These are phyloP conservation scores for Vararia minispora DNA, from an alignment of 768 basidiomycete genomes.

Conservation along the genomic window DNA sequence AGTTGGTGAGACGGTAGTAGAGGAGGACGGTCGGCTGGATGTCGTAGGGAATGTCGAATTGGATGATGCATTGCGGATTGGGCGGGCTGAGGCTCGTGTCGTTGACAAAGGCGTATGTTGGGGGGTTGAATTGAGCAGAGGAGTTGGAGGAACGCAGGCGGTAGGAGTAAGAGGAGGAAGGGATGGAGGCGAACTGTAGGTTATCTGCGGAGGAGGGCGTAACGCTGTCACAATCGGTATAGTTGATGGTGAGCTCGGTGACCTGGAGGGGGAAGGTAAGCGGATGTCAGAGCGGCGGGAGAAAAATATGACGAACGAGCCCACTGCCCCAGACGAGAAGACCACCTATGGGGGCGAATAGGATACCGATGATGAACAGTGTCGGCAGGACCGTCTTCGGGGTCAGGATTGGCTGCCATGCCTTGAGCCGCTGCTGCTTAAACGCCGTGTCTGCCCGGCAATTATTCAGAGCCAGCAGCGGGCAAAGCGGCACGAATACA, in stretches of 20 bases:
- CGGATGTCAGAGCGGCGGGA: neutral
- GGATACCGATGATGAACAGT: slow-evolving; percentile 85
- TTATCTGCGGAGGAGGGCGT: slow-evolving; percentile 25
- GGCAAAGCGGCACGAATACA: slow-evolving; percentile 20
- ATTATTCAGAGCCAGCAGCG: slow-evolving; percentile 15
- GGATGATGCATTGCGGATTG: slow-evolving; percentile 57
- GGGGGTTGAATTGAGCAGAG: slow-evolving; percentile 33
- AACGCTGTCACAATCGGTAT: slow-evolving; percentile 79
- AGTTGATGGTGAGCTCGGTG: slow-evolving; percentile 90
- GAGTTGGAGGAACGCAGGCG: slow-evolving; percentile 52
- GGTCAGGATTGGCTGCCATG: slow-evolving; percentile 99
- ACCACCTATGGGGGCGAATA: slow-evolving; percentile 95
- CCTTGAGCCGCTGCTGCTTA: slow-evolving; percentile 98
- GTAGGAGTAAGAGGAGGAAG: slow-evolving; percentile 58
- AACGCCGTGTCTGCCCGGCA: slow-evolving; percentile 83
- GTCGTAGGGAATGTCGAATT: slow-evolving; percentile 75
- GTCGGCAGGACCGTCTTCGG: slow-evolving; percentile 97
- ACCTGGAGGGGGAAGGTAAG: slow-evolving; percentile 38
- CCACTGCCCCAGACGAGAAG: slow-evolving; percentile 87
- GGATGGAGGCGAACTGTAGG: slow-evolving; percentile 38
- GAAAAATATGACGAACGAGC: slow-evolving; percentile 28
- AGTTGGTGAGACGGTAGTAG: slow-evolving; percentile 95
- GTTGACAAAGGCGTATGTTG: slow-evolving; percentile 66
- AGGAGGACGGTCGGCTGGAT: slow-evolving; percentile 69
- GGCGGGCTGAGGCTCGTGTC: slow-evolving; percentile 28